These are phyloP conservation scores for Bipolaris oryzae DNA, from an alignment of 2,329 filamentous ascomycete genomes.

Conservation along the genomic window DNA sequence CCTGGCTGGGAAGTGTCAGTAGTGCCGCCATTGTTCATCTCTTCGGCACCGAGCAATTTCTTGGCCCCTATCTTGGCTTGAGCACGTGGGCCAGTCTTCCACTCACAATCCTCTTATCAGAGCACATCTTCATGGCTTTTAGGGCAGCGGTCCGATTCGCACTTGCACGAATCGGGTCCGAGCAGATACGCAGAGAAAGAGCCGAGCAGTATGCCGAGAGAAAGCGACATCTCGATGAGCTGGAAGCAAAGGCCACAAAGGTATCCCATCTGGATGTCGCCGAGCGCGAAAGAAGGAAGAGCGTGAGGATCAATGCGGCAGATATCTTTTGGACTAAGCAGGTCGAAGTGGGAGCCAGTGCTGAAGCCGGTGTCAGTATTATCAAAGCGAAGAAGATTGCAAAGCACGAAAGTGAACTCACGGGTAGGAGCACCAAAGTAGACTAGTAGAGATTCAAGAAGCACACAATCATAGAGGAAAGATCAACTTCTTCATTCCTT, in stretches of 20 bases:
- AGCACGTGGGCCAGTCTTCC: conserved; percentile 39
- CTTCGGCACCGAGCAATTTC: conserved; percentile 30
- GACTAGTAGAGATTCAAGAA: conserved; percentile 1
- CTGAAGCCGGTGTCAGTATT: conserved; percentile 27
- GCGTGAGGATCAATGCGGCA: conserved; percentile 36
- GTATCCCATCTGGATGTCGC: conserved; percentile 25
- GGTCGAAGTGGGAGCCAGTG: conserved; percentile 34
- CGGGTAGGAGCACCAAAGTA: conserved; percentile 15
- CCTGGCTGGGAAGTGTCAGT: conserved; percentile 43
- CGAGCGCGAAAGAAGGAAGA: conserved; percentile 41
- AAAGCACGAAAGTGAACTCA: conserved; percentile 22
- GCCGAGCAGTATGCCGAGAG: conserved; percentile 34
- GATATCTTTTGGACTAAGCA: conserved; percentile 43
- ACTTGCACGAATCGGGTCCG: conserved; percentile 35
- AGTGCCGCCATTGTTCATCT: conserved; percentile 44
- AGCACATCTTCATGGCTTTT: conserved; percentile 43
- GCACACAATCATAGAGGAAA: not conserved
- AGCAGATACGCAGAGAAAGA: conserved; percentile 37
- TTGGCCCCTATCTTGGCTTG: conserved; percentile 22
- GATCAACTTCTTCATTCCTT: not conserved
- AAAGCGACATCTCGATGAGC: conserved; percentile 38
- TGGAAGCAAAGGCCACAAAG: conserved; percentile 28
- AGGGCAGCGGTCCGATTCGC: conserved; percentile 35
- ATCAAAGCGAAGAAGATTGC: conserved; percentile 36
- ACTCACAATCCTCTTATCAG: conserved; percentile 39